Base-by-base conservation (phyloP, 352 stramenopile genomes). In the Phytophthora brassicae region DNA sequence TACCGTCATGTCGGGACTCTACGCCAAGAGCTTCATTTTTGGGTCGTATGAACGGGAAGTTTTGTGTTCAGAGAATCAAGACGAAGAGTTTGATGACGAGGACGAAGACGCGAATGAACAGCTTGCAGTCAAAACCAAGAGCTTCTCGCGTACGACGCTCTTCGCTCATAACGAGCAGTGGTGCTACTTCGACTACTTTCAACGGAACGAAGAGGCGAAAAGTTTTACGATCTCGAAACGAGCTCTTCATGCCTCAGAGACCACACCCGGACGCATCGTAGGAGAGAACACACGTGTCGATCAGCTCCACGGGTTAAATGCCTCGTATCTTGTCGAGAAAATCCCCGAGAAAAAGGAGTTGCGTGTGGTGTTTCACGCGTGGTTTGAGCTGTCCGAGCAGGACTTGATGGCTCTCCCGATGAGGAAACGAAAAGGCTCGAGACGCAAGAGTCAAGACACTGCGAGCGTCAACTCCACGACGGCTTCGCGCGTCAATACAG, bases 21-120 rank as follows among this genome's bases (percentile, higher is more conserved):
- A 74, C 51, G 64, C 49, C 17, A 56, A 66, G 33, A 50, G 28
- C 20, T 68, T 68, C 52, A 68, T 68, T 52, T 68, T 63, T n/a
- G 60, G 60, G 14, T 63, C 60, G 20, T 28, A 57, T 20, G 52
- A 56, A n/a, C 54, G 60, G 8, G 22, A 43, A 22, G 46, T 53
- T 16, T 1, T 16, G 29, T 42, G 26, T 17, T 39, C 46, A 0
- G 28, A 20, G 16, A 43, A 43, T 8, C 9, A 43, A 17, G 45
- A 17, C 3, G 31, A 46, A 11, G 16, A 14, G 26, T 7, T 24
- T 3, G 41, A 17, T 42, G 24, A 39, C 14, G 13, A 24, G 8
- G 33, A 13, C 16, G 6, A 19, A 1, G 42, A 48, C 11, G 35
- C 11, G 2, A 19, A 19, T 7, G 54, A 56, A 3, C 57, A 71